phyloP scores from a whole-genome alignment of 1,139 yeast species.

The Trichomonascaceae sp. region DNA sequence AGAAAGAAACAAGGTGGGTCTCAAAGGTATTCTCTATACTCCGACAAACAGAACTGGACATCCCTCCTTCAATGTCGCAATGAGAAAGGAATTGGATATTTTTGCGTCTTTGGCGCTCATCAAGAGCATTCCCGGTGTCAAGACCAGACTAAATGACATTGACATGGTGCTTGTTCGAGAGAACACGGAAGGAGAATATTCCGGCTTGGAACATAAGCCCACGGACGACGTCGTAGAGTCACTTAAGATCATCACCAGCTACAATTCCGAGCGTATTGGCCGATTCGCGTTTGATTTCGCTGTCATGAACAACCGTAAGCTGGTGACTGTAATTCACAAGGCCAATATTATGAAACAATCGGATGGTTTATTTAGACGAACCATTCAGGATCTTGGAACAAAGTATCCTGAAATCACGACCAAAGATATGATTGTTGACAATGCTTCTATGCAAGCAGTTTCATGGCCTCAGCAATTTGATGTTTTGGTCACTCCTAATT shows the following conservation, averaged over 20 bases:
- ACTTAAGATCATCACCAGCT: conserved; percentile 87
- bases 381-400: conserved; percentile 84
- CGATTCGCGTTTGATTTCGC: conserved; percentile 97
- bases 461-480: conserved; percentile 97
- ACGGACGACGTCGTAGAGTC: conserved; percentile 98
- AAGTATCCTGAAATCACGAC: conserved; percentile 82
- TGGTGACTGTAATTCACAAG: conserved; percentile 96
- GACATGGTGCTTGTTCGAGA: conserved; percentile 96
- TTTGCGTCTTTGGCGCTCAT: conserved; percentile 90
- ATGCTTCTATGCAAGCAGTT: conserved; percentile 99
- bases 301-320: conserved; percentile 80
- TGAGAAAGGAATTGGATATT: conserved; percentile 92
- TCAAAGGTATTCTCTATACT: conserved; percentile 93
- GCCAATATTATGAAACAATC: conserved; percentile 99
- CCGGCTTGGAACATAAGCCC: conserved; percentile 96
- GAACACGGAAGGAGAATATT: conserved; percentile 97
- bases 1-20: conserved; percentile 94
- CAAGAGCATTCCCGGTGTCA: conserved; percentile 92
- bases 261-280: conserved; percentile 95
- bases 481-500: conserved; percentile 94
- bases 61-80: conserved; percentile 88
- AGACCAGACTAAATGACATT: conserved; percentile 79
- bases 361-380: conserved; percentile 95
- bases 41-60: conserved; percentile 69
- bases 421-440: conserved; percentile 94